Conservation (phyloP, 108 stramenopile species). For the Skeletonema costatum region DNA sequence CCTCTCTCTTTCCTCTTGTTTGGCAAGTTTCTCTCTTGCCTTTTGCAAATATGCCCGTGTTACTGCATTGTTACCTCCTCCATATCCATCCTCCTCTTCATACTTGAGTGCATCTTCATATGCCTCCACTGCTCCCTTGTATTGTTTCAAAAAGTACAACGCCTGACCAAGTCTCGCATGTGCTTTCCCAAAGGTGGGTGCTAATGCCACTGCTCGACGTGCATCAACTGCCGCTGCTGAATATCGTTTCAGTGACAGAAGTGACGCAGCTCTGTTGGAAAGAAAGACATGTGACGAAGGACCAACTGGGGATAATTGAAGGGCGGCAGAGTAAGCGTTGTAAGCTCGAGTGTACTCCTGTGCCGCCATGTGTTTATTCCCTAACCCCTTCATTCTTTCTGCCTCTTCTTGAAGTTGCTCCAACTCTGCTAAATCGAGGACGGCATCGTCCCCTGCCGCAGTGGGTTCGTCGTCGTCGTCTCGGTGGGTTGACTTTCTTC, state of each 20-base stretch:
- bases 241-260: constrained; percentile 82
- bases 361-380: constrained; percentile 91
- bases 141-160: constrained; percentile 85
- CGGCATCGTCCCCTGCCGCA: constrained; percentile 64
- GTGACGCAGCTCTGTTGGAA: constrained; percentile 86
- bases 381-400: constrained; percentile 86
- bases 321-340: constrained; percentile 88
- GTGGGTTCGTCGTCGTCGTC: not conserved
- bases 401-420: constrained; percentile 85
- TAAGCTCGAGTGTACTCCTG: constrained; percentile 89
- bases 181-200: constrained; percentile 94
- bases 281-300: constrained; percentile 90
- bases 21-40: constrained; percentile 72
- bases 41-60: constrained; percentile 85
- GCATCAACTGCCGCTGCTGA: constrained; percentile 85
- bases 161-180: constrained; percentile 89
- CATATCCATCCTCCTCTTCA: constrained; percentile 58
- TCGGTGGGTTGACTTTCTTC: not conserved
- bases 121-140: constrained; percentile 80
- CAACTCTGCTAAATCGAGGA: constrained; percentile 79
- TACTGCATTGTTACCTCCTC: constrained; percentile 49
- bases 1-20: constrained; percentile 62
- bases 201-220: constrained; percentile 80
- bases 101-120: constrained; percentile 85
- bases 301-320: constrained; percentile 84